Evolutionary conservation across 768 basidiomycete species (phyloP).

Genomic region (Boletus sp.): DNA sequence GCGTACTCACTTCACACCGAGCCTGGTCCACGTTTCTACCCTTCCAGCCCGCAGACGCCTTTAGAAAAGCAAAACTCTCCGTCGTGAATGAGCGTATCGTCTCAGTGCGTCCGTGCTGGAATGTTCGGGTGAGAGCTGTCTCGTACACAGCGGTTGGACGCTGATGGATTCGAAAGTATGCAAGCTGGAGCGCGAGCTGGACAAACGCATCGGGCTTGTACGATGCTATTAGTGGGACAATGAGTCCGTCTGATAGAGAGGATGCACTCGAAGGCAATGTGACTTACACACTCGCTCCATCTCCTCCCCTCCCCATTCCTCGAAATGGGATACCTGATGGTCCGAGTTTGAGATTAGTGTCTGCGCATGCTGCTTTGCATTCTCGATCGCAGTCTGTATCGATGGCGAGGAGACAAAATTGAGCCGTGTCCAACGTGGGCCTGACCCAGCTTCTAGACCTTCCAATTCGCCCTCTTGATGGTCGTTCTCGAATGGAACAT

Average conservation of each 20-base stretch:
- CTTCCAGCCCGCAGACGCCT: constrained; percentile 19
- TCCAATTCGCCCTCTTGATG: background rate
- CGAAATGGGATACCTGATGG: constrained; percentile 78
- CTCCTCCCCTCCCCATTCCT: constrained; percentile 83
- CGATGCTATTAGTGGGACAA: constrained; percentile 36
- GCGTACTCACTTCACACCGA: constrained; percentile 12
- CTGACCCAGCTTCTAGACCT: constrained; percentile 8
- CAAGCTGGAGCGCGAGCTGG: constrained; percentile 89
- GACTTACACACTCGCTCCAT: constrained; percentile 70
- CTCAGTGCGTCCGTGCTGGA: constrained; percentile 86
- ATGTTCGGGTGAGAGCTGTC: constrained; percentile 85
- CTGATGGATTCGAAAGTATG: constrained; percentile 79
- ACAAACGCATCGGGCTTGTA: constrained; percentile 80
- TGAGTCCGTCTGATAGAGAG: background rate
- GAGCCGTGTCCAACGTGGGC: constrained; percentile 54
- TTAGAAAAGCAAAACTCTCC: constrained; percentile 65
- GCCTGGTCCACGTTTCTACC: constrained; percentile 1
- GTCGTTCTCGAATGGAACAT: constrained; percentile 11
- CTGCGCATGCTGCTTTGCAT: constrained; percentile 56
- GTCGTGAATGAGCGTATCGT: constrained; percentile 74
- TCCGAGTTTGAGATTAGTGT: constrained; percentile 76
- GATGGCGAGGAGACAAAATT: constrained; percentile 73
- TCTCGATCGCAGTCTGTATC: constrained; percentile 53
- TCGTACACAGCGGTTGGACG: constrained; percentile 89
- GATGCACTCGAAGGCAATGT: background rate